Percentiles rank a stretch among this genome's conserved stretches.
Conservation (phyloP, 495 filamentous ascomycete species). For the Polyplosphaeria fusca region DNA sequence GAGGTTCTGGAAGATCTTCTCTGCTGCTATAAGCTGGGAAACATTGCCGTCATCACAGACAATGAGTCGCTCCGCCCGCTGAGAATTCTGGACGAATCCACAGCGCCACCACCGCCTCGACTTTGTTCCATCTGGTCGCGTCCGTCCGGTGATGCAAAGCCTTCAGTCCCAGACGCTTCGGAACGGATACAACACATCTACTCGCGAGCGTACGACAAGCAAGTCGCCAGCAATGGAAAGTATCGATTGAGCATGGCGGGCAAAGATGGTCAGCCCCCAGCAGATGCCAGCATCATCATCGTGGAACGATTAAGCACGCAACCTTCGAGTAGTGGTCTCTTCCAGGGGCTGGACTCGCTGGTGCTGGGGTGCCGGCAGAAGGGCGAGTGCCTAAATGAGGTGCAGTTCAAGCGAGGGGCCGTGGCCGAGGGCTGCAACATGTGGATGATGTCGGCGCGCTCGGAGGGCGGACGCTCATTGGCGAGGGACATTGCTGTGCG, state of each 20-base stretch:
- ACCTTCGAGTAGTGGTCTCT: constrained; percentile 6
- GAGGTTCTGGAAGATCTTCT: constrained; percentile 24
- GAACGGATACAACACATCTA: constrained; percentile 24
- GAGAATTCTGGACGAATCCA: background rate
- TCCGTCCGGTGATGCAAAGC: constrained; percentile 7
- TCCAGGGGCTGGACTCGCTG: constrained; percentile 17
- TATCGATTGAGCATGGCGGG: constrained; percentile 10
- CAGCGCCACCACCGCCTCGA: constrained; percentile 7
- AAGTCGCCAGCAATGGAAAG: constrained; percentile 16
- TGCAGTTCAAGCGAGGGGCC: constrained; percentile 27
- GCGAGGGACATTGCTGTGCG: constrained; percentile 25
- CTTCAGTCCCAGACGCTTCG: background rate
- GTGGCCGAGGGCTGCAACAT: constrained; percentile 18
- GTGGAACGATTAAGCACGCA: background rate
- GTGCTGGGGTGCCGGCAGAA: constrained; percentile 27
- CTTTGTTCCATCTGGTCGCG: constrained; percentile 23
- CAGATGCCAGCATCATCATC: constrained; percentile 12
- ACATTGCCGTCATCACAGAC: constrained; percentile 20
- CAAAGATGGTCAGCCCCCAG: background rate
- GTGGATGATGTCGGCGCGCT: constrained; percentile 26
- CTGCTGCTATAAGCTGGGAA: constrained; percentile 12
- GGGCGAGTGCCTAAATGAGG: constrained; percentile 26
- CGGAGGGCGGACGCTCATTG: constrained; percentile 24
- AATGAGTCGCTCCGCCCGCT: constrained; percentile 17
- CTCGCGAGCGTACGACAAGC: constrained; percentile 20